These are phyloP conservation scores for Rhodosporidiobolus sp. DNA, from an alignment of 768 basidiomycete species.

Conservation along the genomic window DNA sequence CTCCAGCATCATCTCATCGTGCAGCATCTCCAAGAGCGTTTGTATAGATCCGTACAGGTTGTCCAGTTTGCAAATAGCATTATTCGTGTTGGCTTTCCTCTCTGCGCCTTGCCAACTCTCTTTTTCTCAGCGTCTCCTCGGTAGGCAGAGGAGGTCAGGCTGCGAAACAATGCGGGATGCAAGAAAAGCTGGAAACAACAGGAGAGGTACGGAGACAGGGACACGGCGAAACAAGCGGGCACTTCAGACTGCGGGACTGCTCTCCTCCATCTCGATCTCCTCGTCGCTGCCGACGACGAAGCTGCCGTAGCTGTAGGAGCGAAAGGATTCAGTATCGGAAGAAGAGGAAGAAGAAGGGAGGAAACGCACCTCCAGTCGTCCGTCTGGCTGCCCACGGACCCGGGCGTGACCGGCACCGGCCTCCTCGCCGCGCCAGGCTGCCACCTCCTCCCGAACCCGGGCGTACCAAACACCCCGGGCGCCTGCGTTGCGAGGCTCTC, in stretches of 20 bases:
- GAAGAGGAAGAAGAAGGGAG: neutral
- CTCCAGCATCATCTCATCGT: too few relatives aligned
- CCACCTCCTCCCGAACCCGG: constrained; percentile 9
- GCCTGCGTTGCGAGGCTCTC: constrained; percentile 26
- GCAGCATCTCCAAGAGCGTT: too few relatives aligned
- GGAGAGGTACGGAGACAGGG: too few relatives aligned
- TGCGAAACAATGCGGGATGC: neutral
- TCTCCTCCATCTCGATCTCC: constrained; percentile 23
- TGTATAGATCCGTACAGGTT: too few relatives aligned
- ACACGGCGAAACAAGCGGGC: too few relatives aligned
- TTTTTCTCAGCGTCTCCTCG: too few relatives aligned
- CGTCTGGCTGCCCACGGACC: neutral
- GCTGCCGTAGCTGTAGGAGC: constrained; percentile 23
- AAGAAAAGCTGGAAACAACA: neutral
- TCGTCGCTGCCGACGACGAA: constrained; percentile 35
- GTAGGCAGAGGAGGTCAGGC: neutral
- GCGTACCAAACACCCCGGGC: constrained; percentile 12
- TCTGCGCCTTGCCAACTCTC: too few relatives aligned
- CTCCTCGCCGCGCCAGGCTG: neutral
- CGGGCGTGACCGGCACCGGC: constrained; percentile 7
- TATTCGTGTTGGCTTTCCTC: too few relatives aligned
- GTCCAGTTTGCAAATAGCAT: too few relatives aligned
- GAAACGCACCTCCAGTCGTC: constrained; percentile 27
- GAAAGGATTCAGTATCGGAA: neutral
- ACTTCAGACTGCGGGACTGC: constrained; percentile 11